phyloP scores from a whole-genome alignment of 192 early-diverging fungal species.

The Powellomyces hirtus region DNA sequence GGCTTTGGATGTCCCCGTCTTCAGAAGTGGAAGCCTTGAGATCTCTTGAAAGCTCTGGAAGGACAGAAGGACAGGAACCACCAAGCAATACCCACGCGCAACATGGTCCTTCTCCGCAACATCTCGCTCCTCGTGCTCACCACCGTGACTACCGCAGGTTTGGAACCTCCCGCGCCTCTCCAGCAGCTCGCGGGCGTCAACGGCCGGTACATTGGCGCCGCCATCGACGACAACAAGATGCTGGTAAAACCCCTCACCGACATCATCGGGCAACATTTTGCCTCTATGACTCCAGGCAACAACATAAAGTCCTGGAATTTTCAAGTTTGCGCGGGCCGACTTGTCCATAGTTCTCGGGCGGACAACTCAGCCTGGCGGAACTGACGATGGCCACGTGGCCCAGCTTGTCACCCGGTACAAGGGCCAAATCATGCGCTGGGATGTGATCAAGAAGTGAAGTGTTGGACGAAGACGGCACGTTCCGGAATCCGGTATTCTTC shows the following conservation, averaged over 20 bases:
- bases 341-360: no score
- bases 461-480: constrained; percentile 24
- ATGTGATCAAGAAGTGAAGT: constrained; percentile 16
- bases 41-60: no score
- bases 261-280: constrained; percentile 5
- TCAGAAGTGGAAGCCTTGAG: no score
- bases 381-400: no score
- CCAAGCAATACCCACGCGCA: no score
- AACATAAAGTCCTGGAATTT: constrained; percentile 12
- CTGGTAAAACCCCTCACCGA: constrained; percentile 1
- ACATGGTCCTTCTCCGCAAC: no score
- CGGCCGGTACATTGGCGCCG: constrained; percentile 12
- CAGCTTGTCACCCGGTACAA: constrained; percentile 13
- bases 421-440: constrained; percentile 20
- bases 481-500: constrained; percentile 29
- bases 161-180: not conserved
- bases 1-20: no score
- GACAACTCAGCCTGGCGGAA: no score
- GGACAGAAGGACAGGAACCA: no score
- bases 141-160: not conserved
- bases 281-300: constrained; percentile 18
- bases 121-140: constrained; percentile 34
- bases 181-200: not conserved
- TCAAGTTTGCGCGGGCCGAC: no score
- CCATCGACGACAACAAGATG: constrained; percentile 15